A percentile compares a stretch with the other conserved stretches of the same genome.
Evolutionary conservation across 2,329 filamentous ascomycete species (phyloP).

Genomic region (Colletotrichum echinochloae): DNA sequence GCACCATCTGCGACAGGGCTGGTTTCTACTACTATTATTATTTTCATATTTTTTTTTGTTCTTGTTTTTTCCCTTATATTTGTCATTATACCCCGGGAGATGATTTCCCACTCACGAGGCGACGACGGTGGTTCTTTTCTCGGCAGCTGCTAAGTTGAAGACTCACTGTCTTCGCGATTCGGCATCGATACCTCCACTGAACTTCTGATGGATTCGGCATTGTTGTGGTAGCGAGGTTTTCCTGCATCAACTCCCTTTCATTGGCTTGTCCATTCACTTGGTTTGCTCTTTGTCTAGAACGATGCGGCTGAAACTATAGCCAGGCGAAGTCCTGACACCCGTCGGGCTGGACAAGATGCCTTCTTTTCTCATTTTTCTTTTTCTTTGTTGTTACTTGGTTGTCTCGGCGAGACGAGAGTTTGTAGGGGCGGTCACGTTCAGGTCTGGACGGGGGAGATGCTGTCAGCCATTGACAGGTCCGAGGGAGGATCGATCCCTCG

Average conservation of each 20-base stretch:
- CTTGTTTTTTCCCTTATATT: slow-evolving; percentile 33
- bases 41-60: slow-evolving; percentile 40
- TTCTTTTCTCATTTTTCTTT: slow-evolving; percentile 18
- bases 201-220: slow-evolving; percentile 27
- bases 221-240: slow-evolving; percentile 26
- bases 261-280: slow-evolving; percentile 10
- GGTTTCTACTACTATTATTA: slow-evolving; percentile 36
- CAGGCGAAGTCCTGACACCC: slow-evolving; percentile 15
- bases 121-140: slow-evolving; percentile 34
- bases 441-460: background rate
- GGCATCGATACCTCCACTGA: slow-evolving; percentile 20
- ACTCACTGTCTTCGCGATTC: slow-evolving; percentile 31
- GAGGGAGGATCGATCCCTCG: background rate
- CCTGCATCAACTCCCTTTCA: background rate
- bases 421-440: background rate
- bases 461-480: background rate
- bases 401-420: background rate
- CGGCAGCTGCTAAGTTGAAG: slow-evolving; percentile 34
- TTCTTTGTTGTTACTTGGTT: background rate
- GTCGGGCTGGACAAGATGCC: slow-evolving; percentile 14
- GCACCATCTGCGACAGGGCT: slow-evolving; percentile 37
- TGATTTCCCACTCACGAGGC: slow-evolving; percentile 25
- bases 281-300: slow-evolving; percentile 17
- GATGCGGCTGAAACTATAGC: background rate
- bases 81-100: slow-evolving; percentile 41